phyloP scores from a whole-genome alignment of 2,329 filamentous ascomycete genomes.

The Sporothrix variecibatus region DNA sequence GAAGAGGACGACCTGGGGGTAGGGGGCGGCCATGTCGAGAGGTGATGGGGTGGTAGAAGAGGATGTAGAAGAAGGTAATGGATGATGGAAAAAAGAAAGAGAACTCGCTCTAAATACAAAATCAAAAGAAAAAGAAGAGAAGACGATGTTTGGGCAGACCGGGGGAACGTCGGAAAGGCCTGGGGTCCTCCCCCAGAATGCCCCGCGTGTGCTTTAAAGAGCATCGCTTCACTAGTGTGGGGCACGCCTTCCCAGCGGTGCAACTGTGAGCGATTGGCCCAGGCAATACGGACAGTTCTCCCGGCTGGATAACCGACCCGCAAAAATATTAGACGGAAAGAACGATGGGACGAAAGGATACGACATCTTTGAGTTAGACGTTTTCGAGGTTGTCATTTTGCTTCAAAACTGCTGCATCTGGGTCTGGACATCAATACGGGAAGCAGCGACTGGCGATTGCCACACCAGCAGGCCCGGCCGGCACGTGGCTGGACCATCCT shows the following conservation, averaged over 20 bases:
- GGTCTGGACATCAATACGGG: background rate
- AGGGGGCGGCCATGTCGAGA: constrained; percentile 44
- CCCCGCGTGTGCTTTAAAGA: constrained; percentile 1
- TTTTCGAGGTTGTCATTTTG: background rate
- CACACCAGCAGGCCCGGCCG: too few relatives aligned
- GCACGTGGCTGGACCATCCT: background rate
- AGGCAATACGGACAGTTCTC: background rate
- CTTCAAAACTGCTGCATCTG: background rate
- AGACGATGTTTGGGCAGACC: background rate
- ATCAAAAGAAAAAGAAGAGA: background rate
- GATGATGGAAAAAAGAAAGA: background rate
- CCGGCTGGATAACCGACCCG: constrained; percentile 11
- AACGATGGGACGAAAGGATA: background rate
- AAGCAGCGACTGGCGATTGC: background rate
- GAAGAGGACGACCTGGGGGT: constrained; percentile 78
- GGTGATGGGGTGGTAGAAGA: background rate
- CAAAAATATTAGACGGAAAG: background rate
- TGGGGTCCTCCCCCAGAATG: background rate
- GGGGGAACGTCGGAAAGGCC: background rate
- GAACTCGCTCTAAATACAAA: background rate
- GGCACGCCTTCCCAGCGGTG: background rate
- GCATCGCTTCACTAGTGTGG: constrained; percentile 5
- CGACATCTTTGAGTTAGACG: background rate
- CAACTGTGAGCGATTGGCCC: background rate
- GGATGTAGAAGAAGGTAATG: background rate